Evolutionary conservation across 495 filamentous ascomycete species (phyloP).

Genomic region (Hypomontagnella monticulosa): DNA sequence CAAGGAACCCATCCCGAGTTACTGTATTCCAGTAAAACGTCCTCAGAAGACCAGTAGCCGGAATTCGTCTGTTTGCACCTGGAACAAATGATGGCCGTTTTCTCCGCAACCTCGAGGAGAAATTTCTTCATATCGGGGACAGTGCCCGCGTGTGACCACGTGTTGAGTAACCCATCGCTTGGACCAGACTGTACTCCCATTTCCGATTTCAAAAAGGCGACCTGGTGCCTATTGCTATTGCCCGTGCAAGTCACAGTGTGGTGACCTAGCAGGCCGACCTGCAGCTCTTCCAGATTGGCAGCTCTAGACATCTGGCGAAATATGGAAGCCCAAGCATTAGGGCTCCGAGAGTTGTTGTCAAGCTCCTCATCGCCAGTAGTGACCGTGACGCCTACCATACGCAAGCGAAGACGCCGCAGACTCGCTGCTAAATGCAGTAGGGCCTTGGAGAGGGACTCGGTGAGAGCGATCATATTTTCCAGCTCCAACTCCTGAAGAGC

Average conservation of each 20-base stretch:
- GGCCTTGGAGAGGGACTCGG: slow-evolving; percentile 21
- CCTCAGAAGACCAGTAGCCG: slow-evolving; percentile 32
- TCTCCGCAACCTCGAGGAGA: slow-evolving; percentile 32
- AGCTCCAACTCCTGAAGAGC: slow-evolving; percentile 25
- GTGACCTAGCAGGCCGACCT: slow-evolving; percentile 25
- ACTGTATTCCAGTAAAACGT: slow-evolving; percentile 20
- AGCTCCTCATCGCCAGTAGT: slow-evolving; percentile 30
- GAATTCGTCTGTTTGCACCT: slow-evolving; percentile 34
- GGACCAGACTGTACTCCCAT: slow-evolving; percentile 30
- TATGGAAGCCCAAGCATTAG: slow-evolving; percentile 40
- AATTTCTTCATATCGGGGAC: slow-evolving; percentile 21
- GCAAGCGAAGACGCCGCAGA: slow-evolving; percentile 25
- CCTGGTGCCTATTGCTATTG: slow-evolving; percentile 31
- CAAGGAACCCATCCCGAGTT: not conserved
- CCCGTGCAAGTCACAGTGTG: slow-evolving; percentile 29
- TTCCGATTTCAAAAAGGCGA: slow-evolving; percentile 35
- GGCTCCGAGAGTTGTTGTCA: slow-evolving; percentile 30
- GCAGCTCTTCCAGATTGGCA: slow-evolving; percentile 23
- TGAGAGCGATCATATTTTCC: slow-evolving; percentile 31
- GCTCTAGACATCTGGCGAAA: slow-evolving; percentile 26
- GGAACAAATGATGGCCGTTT: slow-evolving; percentile 37
- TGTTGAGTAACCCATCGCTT: slow-evolving; percentile 16
- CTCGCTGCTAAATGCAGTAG: slow-evolving; percentile 23
- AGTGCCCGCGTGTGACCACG: slow-evolving; percentile 31
- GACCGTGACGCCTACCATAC: slow-evolving; percentile 27